Evolutionary conservation across 805 yeast genomes (phyloP).

Genomic region (Cyberlindnera euphorbiiphila): DNA sequence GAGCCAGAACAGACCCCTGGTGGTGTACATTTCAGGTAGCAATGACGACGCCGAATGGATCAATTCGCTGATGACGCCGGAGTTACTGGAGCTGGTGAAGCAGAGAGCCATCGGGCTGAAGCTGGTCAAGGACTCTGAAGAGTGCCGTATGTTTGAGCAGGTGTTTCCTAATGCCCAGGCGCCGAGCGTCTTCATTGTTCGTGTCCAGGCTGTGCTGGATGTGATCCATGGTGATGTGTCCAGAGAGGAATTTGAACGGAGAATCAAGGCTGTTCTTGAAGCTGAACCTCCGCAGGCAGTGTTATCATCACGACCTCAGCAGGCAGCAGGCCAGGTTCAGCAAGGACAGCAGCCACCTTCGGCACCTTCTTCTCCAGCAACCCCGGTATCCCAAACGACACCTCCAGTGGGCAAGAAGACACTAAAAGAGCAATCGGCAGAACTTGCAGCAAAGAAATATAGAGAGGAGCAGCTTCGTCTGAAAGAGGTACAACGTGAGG

Average conservation of each 20-base stretch:
- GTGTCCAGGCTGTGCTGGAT: conserved; percentile 43
- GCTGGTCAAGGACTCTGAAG: conserved; percentile 38
- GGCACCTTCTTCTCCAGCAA: conserved; percentile 12
- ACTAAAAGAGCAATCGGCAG: conserved; percentile 40
- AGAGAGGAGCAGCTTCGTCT: conserved; percentile 36
- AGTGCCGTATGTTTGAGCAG: conserved; percentile 47
- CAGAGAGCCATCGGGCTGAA: conserved; percentile 38
- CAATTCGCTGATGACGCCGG: conserved; percentile 17
- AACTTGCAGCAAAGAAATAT: conserved; percentile 34
- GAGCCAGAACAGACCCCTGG: conserved; percentile 33
- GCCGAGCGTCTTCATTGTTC: conserved; percentile 59
- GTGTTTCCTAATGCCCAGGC: conserved; percentile 47
- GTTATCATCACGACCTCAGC: not conserved
- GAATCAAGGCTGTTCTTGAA: conserved; percentile 21
- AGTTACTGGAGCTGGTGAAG: conserved; percentile 18
- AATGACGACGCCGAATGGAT: conserved; percentile 23
- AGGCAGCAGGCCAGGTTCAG: not conserved
- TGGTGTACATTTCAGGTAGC: conserved; percentile 36
- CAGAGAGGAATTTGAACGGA: conserved; percentile 27
- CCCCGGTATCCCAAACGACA: conserved; percentile 4
- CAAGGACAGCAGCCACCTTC: conserved; percentile 10
- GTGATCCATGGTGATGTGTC: conserved; percentile 34
- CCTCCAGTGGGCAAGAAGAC: conserved; percentile 19
- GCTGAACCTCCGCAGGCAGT: conserved; percentile 7
- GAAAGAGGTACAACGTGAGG: conserved; percentile 39